Conservation (phyloP, 1,284 basidiomycete species). For the Cryptococcus sp. region DNA sequence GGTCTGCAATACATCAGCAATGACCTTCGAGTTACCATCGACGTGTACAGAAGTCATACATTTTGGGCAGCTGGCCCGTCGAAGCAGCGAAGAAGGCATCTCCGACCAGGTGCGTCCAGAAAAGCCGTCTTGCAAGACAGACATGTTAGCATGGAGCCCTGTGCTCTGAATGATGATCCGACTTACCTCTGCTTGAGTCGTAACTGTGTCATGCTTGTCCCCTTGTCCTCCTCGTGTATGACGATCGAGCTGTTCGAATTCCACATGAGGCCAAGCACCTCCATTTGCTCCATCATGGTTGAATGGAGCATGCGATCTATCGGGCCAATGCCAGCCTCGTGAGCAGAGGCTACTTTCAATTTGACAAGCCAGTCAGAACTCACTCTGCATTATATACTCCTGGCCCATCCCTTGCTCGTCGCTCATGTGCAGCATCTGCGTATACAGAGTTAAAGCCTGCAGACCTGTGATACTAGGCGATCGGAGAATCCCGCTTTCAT, state of each 20-base stretch:
- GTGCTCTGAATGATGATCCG: too few relatives aligned
- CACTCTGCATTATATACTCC: conserved; percentile 34
- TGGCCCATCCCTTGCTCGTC: conserved; percentile 18
- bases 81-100: conserved; percentile 38
- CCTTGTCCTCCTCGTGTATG: conserved; percentile 18
- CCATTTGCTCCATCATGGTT: conserved; percentile 37
- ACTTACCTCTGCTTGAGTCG: conserved; percentile 32
- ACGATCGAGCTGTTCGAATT: conserved; percentile 20
- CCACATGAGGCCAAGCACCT: conserved; percentile 34
- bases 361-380: conserved; percentile 2
- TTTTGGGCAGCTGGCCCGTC: conserved; percentile 26
- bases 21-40: not conserved
- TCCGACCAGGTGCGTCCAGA: conserved; percentile 35
- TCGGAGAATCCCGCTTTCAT: conserved; percentile 29
- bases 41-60: conserved; percentile 18
- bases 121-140: conserved; percentile 26
- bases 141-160: not conserved
- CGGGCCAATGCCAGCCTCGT: not conserved
- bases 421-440: conserved; percentile 33
- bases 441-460: conserved; percentile 36
- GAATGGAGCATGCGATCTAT: conserved; percentile 32
- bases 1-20: conserved; percentile 17
- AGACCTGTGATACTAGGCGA: conserved; percentile 36
- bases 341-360: not conserved
- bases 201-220: conserved; percentile 14